Evolutionary conservation across 1,284 basidiomycete species (phyloP), one percentile per base, ranked within the genome.

Genomic region (Rhodotorula glutinis): DNA sequence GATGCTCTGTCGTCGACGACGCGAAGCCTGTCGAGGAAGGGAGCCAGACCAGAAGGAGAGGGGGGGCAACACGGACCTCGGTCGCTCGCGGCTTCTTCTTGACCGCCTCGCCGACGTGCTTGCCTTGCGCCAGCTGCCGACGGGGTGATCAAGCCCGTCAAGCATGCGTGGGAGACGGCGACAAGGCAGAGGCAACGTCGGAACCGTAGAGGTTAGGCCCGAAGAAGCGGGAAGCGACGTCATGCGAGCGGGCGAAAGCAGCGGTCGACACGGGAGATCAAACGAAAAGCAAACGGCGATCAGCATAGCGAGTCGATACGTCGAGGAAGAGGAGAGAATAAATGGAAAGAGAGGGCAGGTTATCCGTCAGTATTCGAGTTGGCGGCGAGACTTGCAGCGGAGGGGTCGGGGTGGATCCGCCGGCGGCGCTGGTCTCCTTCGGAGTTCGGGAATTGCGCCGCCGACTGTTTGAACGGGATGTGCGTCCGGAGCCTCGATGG

Each of bases 61-160:
- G 40, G 27, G 56, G 57, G 21, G 21, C 21, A 17, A 51, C 53
- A 73, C 71, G 69, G 64, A 75, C 74, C 71, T 75, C 74, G 62
- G 73, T 75, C 60, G 73, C 74, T 60, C 74, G 71, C 57, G 74
- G 75, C 70, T 75, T 75, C 66, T 75, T 75, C 71, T 75, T 75
- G 62, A 74, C 69, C 57, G 65, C 67, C 57, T 75, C 73, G 43
- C 72, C 73, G 17, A 74, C 66, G 68, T 75, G 74, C 69, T 70
- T 74, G 60, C 72, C 70, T 25, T 68, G 66, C 49, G 62, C 62
- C n/a, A 64, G 66, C 66, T 68, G 63, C 30, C 66, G 62, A 58
- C 55, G 60, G 61, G 59, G 55, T 54, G 63, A 63, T 63, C 57
- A 61, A 21, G 57, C 53, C 66, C 62, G 55, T 67, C 63, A 47